phyloP scores from a whole-genome alignment of 2,329 filamentous ascomycete genomes.

The Ascosphaera apis region DNA sequence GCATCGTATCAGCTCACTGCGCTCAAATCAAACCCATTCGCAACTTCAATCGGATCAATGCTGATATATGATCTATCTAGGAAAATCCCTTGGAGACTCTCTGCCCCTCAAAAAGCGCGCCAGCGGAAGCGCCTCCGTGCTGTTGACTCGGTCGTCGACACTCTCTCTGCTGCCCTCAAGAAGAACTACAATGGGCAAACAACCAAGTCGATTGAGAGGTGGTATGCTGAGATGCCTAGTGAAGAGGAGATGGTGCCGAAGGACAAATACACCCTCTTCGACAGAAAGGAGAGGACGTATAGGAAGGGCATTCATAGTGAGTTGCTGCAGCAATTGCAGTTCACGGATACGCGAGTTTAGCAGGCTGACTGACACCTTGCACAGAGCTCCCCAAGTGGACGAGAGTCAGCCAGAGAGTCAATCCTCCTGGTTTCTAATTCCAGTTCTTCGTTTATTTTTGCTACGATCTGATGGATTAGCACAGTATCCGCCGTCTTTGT shows the following conservation, averaged over 20 bases:
- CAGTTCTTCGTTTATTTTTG: background rate
- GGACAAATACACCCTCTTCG: slow-evolving; percentile 97
- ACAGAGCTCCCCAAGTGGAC: slow-evolving; percentile 80
- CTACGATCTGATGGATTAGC: no score
- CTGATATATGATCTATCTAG: slow-evolving; percentile 21
- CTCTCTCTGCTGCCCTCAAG: slow-evolving; percentile 53
- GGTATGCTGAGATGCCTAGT: slow-evolving; percentile 89
- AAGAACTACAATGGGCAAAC: slow-evolving; percentile 43
- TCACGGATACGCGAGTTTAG: no score
- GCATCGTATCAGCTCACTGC: background rate
- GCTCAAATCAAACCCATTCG: background rate
- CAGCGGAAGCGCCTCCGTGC: slow-evolving; percentile 62
- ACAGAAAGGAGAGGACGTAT: slow-evolving; percentile 85
- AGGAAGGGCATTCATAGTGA: slow-evolving; percentile 93
- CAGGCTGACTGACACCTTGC: no score
- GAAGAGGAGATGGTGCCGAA: slow-evolving; percentile 87
- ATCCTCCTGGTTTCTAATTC: slow-evolving; percentile 72
- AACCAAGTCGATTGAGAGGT: slow-evolving; percentile 57
- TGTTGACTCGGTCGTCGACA: slow-evolving; percentile 72
- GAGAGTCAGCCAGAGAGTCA: slow-evolving; percentile 75
- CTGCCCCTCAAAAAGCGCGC: slow-evolving; percentile 68
- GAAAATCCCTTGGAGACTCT: slow-evolving; percentile 97
- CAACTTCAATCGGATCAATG: slow-evolving; percentile 3
- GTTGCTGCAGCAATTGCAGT: no score
- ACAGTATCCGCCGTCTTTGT: no score